phyloP scores from a whole-genome alignment of 768 basidiomycete genomes.

The Scleroderma citrinum region DNA sequence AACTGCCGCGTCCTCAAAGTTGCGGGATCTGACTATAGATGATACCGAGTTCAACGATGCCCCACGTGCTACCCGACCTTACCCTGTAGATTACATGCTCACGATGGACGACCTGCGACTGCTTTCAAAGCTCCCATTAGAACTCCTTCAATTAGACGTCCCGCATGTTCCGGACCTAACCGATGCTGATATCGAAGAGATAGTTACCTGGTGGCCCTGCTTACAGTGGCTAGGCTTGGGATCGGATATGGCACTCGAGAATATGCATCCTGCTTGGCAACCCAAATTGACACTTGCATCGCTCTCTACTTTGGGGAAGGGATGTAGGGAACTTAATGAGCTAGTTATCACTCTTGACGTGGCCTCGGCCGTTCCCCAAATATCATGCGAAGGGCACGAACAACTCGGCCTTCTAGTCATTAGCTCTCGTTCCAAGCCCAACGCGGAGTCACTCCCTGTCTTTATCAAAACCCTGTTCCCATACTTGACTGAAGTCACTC shows the following conservation, averaged over 20 bases:
- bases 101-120: conserved; percentile 29
- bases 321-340: conserved; percentile 12
- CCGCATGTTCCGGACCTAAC: conserved; percentile 33
- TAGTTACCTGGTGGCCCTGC: conserved; percentile 41
- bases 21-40: conserved; percentile 37
- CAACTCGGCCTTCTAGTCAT: conserved; percentile 33
- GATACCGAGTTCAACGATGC: conserved; percentile 26
- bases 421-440: conserved; percentile 24
- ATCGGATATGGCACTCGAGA: conserved; percentile 20
- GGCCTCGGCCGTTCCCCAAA: neutral
- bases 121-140: conserved; percentile 32
- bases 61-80: conserved; percentile 27
- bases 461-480: conserved; percentile 37
- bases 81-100: conserved; percentile 9
- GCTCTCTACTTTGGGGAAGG: conserved; percentile 11
- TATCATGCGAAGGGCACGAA: neutral
- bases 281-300: conserved; percentile 14
- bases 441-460: conserved; percentile 22
- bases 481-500: conserved; percentile 30
- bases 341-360: conserved; percentile 18
- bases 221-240: conserved; percentile 40
- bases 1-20: conserved; percentile 22
- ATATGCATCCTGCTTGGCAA: conserved; percentile 12
- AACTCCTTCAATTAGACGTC: conserved; percentile 34
- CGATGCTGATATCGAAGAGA: conserved; percentile 33